Conservation (phyloP, 169 alveolate genomes). For the Plasmodium falciparum region DNA sequence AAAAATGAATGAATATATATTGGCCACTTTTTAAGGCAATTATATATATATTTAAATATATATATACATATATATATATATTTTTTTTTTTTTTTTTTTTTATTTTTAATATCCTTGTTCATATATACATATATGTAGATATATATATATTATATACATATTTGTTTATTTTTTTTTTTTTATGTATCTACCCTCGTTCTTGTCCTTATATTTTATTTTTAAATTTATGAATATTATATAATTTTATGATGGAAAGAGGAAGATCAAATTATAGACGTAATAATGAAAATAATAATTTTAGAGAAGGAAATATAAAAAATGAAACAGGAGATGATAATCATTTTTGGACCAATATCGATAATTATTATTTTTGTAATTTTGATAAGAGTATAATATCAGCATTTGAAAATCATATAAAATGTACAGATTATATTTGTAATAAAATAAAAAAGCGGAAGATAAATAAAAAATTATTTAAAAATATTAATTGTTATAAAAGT, state of each 20-base stretch:
- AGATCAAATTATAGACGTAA: slow-evolving; percentile 53
- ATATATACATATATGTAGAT: background rate
- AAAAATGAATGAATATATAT: too few species aligned
- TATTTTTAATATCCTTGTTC: too few species aligned
- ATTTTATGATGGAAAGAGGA: slow-evolving; percentile 67
- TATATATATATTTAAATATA: background rate
- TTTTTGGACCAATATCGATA: slow-evolving; percentile 69
- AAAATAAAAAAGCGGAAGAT: slow-evolving; percentile 64
- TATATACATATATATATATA: background rate
- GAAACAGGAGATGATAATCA: slow-evolving; percentile 59
- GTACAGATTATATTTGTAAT: slow-evolving; percentile 70
- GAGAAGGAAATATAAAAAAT: slow-evolving; percentile 65
- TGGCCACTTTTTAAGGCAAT: too few species aligned
- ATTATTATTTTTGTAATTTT: slow-evolving; percentile 69
- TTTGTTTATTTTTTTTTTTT: background rate
- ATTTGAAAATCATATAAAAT: slow-evolving; percentile 73
- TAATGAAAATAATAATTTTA: slow-evolving; percentile 28
- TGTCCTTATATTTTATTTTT: too few species aligned
- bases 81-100: too few species aligned
- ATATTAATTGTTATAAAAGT: slow-evolving; percentile 39
- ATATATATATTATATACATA: background rate
- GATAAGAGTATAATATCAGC: slow-evolving; percentile 52
- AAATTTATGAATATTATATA: slow-evolving; percentile 5
- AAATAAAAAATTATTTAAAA: slow-evolving; percentile 48
- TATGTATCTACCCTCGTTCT: too few species aligned